Percentiles rank a stretch among this genome's conserved stretches.
These are phyloP conservation scores for Russula lepida DNA, from an alignment of 768 basidiomycete species.

Conservation along the genomic window DNA sequence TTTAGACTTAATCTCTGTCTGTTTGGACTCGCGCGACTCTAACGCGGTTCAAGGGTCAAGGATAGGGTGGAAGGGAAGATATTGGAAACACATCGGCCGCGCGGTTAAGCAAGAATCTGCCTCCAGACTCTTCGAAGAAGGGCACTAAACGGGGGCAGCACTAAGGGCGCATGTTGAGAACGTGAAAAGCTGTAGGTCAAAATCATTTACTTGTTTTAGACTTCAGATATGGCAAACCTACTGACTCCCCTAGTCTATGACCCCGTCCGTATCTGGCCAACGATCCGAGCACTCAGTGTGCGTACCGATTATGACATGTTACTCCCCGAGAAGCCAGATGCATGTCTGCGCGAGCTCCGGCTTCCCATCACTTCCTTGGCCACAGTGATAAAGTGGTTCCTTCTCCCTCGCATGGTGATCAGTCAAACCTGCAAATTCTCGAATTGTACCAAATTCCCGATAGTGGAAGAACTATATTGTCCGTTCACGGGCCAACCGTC, in stretches of 20 bases:
- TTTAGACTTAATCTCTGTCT: too few species aligned
- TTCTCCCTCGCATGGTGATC: not conserved
- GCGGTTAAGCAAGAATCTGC: too few species aligned
- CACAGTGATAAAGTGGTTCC: slow-evolving; percentile 2
- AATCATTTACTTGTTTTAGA: not conserved
- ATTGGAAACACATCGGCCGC: too few species aligned
- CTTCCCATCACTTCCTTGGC: slow-evolving; percentile 14
- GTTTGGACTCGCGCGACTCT: too few species aligned
- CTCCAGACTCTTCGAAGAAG: too few species aligned
- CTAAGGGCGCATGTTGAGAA: too few species aligned
- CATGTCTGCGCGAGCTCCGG: slow-evolving; percentile 8
- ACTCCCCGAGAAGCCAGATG: not conserved
- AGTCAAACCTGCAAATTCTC: not conserved
- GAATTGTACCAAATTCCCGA: slow-evolving; percentile 11
- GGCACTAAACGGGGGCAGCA: too few species aligned
- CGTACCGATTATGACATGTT: not conserved
- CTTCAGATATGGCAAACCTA: slow-evolving; percentile 1
- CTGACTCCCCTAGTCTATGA: slow-evolving; percentile 6
- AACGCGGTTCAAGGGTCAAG: too few species aligned
- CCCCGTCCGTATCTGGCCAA: slow-evolving; percentile 7
- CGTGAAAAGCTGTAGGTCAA: too few species aligned
- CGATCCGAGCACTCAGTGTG: slow-evolving; percentile 9
- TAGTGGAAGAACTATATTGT: not conserved
- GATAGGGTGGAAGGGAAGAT: too few species aligned
- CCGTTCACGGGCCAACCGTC: not conserved